Evolutionary conservation across 768 basidiomycete species (phyloP).

Genomic region (Brasilioporus rufonigricans): DNA sequence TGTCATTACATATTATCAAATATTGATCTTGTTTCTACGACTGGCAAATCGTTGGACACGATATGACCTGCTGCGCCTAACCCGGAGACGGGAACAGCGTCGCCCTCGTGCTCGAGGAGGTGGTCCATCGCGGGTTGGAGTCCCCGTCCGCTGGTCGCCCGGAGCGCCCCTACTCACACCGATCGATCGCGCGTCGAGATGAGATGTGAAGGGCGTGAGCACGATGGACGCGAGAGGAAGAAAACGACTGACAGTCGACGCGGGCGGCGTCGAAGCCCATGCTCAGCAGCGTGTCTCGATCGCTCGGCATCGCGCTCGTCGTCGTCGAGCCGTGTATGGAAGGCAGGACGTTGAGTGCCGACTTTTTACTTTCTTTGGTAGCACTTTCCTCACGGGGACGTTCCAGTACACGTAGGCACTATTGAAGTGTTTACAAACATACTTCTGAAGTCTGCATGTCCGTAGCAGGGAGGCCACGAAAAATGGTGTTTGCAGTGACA

Average conservation of each 20-base stretch:
- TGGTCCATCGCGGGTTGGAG: constrained; percentile 92
- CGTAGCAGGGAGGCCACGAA: too few species aligned
- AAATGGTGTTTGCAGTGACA: too few species aligned
- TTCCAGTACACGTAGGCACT: too few species aligned
- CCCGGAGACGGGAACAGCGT: constrained; percentile 77
- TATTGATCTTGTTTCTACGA: constrained; percentile 39
- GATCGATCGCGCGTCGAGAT: background rate
- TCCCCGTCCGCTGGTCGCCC: constrained; percentile 78
- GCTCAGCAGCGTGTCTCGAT: constrained; percentile 74
- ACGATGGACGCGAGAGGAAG: background rate
- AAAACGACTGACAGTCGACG: constrained; percentile 68
- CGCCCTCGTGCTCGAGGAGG: constrained; percentile 74
- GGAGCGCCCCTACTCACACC: constrained; percentile 75
- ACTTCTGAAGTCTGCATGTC: too few species aligned
- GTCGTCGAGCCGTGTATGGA: too few species aligned
- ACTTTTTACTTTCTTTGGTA: too few species aligned
- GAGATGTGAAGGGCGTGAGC: background rate
- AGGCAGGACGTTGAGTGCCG: too few species aligned
- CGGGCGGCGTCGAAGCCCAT: constrained; percentile 84
- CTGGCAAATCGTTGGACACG: too few species aligned
- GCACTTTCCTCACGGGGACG: too few species aligned
- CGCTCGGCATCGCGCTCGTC: constrained; percentile 44
- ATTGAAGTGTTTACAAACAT: too few species aligned
- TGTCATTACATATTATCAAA: too few species aligned
- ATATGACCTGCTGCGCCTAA: too few species aligned